A percentile compares a stretch with the other conserved stretches of the same genome.
Conservation (phyloP, 441 rosid species). For the Populus hybrid region DNA sequence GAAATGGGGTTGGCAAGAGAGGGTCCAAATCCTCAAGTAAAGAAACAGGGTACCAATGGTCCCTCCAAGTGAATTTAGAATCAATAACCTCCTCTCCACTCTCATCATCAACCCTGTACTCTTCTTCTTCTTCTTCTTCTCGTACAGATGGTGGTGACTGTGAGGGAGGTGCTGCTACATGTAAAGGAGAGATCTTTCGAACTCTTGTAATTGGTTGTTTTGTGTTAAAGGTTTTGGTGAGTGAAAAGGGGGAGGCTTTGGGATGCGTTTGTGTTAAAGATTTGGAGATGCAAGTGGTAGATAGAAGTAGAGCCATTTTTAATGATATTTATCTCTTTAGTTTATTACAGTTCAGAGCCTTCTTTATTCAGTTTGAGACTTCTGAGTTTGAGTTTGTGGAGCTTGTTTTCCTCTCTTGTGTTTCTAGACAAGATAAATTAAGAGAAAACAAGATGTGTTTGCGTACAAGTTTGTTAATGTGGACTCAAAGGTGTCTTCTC, state of each 20-base stretch:
- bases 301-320: constrained; percentile 31
- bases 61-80: constrained; percentile 73
- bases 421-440: no score
- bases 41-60: constrained; percentile 94
- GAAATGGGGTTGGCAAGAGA: constrained; percentile 59
- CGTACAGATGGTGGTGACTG: constrained; percentile 26
- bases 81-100: constrained; percentile 43
- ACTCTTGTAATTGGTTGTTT: constrained; percentile 3
- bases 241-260: constrained; percentile 4
- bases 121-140: constrained; percentile 26
- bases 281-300: constrained; percentile 19
- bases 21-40: constrained; percentile 80
- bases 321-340: not conserved
- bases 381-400: no score
- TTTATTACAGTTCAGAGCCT: not conserved
- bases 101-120: constrained; percentile 17
- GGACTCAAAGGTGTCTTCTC: not conserved
- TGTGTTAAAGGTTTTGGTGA: constrained; percentile 9
- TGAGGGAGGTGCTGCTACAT: constrained; percentile 48
- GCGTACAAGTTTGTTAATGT: constrained; percentile 25
- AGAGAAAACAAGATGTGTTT: not conserved
- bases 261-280: constrained; percentile 8
- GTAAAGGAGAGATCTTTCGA: constrained; percentile 30
- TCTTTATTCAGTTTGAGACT: not conserved
- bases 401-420: not conserved